These are phyloP conservation scores for Monoraphidium neglectum DNA, from an alignment of 139 green algal species.

Conservation along the genomic window DNA sequence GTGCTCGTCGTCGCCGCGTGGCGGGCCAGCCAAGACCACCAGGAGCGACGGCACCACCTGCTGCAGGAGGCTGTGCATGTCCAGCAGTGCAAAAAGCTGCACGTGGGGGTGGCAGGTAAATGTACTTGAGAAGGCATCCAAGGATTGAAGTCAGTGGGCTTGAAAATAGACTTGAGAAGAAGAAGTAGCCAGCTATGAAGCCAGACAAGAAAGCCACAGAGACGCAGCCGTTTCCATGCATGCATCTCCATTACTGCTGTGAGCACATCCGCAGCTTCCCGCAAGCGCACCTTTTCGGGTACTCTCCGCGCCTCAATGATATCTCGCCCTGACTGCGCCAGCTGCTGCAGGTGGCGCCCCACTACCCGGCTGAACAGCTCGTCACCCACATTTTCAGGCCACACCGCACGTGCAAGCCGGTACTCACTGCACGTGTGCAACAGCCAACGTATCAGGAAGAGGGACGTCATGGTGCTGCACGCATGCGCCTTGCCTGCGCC, in stretches of 20 bases:
- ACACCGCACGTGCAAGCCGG: conserved; percentile 1
- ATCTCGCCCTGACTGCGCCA: conserved; percentile 15
- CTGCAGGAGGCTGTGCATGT: conserved; percentile 30
- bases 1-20: neutral
- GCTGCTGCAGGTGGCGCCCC: neutral
- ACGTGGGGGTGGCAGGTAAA: neutral
- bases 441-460: neutral
- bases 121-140: no score
- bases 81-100: conserved; percentile 38
- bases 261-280: no score
- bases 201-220: no score
- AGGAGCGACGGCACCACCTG: conserved; percentile 30
- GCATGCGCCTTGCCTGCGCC: neutral
- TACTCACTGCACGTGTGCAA: conserved; percentile 26
- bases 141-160: no score
- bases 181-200: no score
- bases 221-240: no score
- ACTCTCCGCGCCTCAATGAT: conserved; percentile 3
- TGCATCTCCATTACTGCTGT: no score
- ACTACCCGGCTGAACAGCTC: conserved; percentile 1
- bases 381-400: neutral
- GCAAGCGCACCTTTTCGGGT: conserved; percentile 29
- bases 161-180: no score
- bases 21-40: conserved; percentile 7
- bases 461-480: neutral